phyloP scores from a whole-genome alignment of 1,284 basidiomycete genomes.

The Cryptococcus jaspeensis region DNA sequence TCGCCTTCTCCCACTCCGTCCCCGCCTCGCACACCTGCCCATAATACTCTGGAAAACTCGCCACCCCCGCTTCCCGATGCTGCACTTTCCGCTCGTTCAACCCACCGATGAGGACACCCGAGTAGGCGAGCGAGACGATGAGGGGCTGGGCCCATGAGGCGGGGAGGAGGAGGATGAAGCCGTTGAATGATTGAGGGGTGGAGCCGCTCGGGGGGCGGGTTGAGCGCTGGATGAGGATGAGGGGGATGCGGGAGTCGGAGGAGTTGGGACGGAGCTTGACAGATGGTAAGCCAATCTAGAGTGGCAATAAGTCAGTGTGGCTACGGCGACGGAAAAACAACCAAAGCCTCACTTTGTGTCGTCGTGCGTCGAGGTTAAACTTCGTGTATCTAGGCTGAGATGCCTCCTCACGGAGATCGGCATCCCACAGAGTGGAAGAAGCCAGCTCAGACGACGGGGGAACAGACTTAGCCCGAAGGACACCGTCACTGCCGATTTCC shows the following conservation, averaged over 20 bases:
- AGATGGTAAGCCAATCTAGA: constrained; percentile 55
- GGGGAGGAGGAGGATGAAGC: constrained; percentile 78
- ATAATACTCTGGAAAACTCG: constrained; percentile 79
- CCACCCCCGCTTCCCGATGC: constrained; percentile 69
- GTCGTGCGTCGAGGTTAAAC: constrained; percentile 74
- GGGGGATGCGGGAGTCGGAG: constrained; percentile 75
- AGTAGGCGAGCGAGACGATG: constrained; percentile 72
- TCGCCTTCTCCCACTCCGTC: constrained; percentile 53
- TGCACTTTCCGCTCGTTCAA: constrained; percentile 73
- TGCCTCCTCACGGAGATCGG: constrained; percentile 56
- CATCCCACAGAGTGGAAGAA: constrained; percentile 69
- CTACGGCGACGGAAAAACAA: neutral
- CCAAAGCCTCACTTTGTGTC: constrained; percentile 60
- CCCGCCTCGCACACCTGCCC: constrained; percentile 60
- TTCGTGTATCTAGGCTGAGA: constrained; percentile 72
- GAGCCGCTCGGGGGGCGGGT: constrained; percentile 49
- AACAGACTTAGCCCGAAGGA: constrained; percentile 43
- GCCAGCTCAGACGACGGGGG: constrained; percentile 64
- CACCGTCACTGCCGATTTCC: neutral
- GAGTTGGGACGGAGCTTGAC: constrained; percentile 62
- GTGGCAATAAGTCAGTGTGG: neutral
- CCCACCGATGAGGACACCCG: constrained; percentile 75
- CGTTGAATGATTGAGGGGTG: constrained; percentile 59
- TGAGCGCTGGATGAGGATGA: constrained; percentile 77
- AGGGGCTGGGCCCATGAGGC: constrained; percentile 83